Percentiles rank a stretch among this genome's conserved stretches.
Evolutionary conservation across 2,329 filamentous ascomycete species (phyloP).

Genomic region (Aspergillus ustus): DNA sequence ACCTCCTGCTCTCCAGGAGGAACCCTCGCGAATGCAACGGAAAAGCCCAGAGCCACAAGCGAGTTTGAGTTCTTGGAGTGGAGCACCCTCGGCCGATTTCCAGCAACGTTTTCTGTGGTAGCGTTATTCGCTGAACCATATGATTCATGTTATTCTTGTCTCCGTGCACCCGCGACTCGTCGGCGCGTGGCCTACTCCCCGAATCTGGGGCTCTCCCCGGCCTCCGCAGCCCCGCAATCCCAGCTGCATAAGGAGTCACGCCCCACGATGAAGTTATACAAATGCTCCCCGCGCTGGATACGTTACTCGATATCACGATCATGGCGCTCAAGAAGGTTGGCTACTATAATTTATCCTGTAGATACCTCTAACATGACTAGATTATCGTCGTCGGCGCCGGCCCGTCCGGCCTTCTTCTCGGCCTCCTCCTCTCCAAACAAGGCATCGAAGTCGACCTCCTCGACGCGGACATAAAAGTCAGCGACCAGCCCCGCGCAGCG

Average conservation of each 20-base stretch:
- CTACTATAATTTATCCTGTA: not conserved
- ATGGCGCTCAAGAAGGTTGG: conserved; percentile 26
- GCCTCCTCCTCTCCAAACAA: conserved; percentile 37
- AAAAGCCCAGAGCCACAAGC: conserved; percentile 10
- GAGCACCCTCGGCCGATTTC: conserved; percentile 36
- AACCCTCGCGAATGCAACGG: not conserved
- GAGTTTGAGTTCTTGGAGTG: conserved; percentile 33
- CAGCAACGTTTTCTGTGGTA: conserved; percentile 42
- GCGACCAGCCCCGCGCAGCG: conserved; percentile 65
- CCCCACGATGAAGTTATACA: conserved; percentile 9
- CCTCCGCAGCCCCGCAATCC: conserved; percentile 13
- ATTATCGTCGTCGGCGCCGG: conserved; percentile 40
- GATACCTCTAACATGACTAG: conserved; percentile 15
- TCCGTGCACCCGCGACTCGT: not conserved
- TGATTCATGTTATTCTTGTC: not conserved
- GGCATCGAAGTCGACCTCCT: conserved; percentile 45
- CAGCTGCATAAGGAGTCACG: not conserved
- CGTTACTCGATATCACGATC: not conserved
- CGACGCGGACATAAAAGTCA: conserved; percentile 59
- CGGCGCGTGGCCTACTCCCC: conserved; percentile 1
- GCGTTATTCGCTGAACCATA: not conserved
- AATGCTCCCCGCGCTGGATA: not conserved
- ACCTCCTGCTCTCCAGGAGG: not conserved
- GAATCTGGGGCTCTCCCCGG: conserved; percentile 7
- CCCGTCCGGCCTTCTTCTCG: conserved; percentile 37